Conservation (phyloP, 1,284 basidiomycete species). For the Rhodotorula sp. region DNA sequence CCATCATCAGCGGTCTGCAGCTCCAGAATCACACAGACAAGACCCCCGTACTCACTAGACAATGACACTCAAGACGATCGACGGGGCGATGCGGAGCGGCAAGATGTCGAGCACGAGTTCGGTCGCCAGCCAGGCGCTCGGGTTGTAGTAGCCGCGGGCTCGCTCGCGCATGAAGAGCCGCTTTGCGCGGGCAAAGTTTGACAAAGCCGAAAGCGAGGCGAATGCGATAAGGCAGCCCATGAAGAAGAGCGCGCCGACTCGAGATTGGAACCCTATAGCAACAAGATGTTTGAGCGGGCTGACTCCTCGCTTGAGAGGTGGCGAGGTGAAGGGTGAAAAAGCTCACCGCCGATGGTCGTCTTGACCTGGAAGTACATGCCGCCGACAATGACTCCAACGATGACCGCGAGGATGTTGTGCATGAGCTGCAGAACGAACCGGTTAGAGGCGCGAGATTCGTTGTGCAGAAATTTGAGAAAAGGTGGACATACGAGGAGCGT, state of each 20-base stretch:
- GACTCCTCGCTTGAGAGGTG: slow-evolving; percentile 59
- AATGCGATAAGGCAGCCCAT: slow-evolving; percentile 78
- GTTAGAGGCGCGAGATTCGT: too few species aligned
- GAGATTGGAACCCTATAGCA: slow-evolving; percentile 85
- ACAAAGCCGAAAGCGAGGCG: slow-evolving; percentile 78
- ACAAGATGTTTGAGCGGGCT: slow-evolving; percentile 58
- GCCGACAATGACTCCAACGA: slow-evolving; percentile 68
- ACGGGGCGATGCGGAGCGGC: slow-evolving; percentile 77
- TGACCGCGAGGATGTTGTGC: slow-evolving; percentile 64
- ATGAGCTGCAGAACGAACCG: slow-evolving; percentile 48
- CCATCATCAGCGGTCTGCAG: not conserved
- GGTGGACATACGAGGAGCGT: slow-evolving; percentile 57
- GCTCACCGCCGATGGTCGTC: slow-evolving; percentile 69
- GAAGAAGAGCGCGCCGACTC: slow-evolving; percentile 88
- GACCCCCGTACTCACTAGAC: slow-evolving; percentile 36
- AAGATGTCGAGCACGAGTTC: slow-evolving; percentile 79
- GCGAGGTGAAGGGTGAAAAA: slow-evolving; percentile 52
- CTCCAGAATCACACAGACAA: slow-evolving; percentile 43
- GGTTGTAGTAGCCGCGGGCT: slow-evolving; percentile 58
- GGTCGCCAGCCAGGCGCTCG: slow-evolving; percentile 80
- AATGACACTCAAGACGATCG: slow-evolving; percentile 61
- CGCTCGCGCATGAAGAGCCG: slow-evolving; percentile 82
- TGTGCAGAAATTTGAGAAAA: too few species aligned
- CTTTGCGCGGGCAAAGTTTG: slow-evolving; percentile 76
- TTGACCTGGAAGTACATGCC: slow-evolving; percentile 78